phyloP scores from a whole-genome alignment of 768 basidiomycete genomes.

The Tulasnella sp. region DNA sequence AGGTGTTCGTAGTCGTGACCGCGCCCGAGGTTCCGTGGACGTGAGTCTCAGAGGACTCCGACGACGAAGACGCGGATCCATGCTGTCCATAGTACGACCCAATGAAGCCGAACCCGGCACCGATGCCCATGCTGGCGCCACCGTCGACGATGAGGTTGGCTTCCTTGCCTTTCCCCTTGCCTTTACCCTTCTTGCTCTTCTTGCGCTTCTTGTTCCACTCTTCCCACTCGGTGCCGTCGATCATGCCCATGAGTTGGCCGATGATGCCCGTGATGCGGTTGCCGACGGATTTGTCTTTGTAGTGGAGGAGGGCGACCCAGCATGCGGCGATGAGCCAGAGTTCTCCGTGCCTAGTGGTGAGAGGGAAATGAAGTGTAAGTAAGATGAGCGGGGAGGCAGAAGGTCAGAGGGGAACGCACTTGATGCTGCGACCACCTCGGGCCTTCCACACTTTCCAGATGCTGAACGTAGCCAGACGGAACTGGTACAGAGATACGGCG shows the following conservation, averaged over 20 bases:
- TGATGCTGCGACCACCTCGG: not conserved
- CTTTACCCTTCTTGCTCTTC: not conserved
- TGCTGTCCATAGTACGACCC: not conserved
- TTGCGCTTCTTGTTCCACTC: not conserved
- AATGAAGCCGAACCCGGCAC: not conserved
- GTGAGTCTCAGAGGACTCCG: not conserved
- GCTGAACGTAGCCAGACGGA: constrained; percentile 10
- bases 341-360: not conserved
- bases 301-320: not conserved
- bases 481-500: constrained; percentile 10
- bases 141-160: too few relatives aligned
- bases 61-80: too few relatives aligned
- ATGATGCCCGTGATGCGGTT: constrained; percentile 3
- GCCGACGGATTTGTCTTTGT: not conserved
- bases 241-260: constrained; percentile 4
- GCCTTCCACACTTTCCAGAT: constrained; percentile 22
- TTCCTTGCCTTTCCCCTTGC: not conserved
- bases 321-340: not conserved
- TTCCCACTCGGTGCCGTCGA: not conserved
- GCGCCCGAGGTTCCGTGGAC: not conserved
- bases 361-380: not conserved
- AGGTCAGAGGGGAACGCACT: not conserved
- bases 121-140: not conserved
- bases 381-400: not conserved
- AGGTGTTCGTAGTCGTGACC: too few relatives aligned